Base-by-base conservation (phyloP, 306 rosid species). In the Luffa aegyptiaca region DNA sequence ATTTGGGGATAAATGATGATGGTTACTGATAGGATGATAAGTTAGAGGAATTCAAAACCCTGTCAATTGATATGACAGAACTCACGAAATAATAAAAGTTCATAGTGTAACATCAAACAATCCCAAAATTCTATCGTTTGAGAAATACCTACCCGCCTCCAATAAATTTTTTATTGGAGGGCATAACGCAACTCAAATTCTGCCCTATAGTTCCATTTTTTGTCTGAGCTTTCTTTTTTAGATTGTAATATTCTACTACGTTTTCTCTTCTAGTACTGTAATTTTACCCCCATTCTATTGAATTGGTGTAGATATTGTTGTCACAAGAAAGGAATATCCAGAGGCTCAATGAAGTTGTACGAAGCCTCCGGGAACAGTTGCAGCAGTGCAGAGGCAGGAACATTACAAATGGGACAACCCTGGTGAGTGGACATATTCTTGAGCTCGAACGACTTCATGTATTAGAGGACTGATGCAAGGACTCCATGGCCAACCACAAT, bases 321-420 rank as follows among this genome's bases (percentile, higher is more conserved):
- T 84, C 90, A 36, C 96, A 91, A 86, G 97, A 93, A 81, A 91
- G 86, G 86, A 90, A 80, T 87, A 91, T 91, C 75, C 87, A 86
- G 77, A 86, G 91, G 80, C 88, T 93, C 10, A 90, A 91, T 76
- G 93, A 87, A 79, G 86, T 90, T 74, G 95, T 91, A 52, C 89
- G 87, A 52, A 87, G 87, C 83, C 98, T 93, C 69, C 90, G 82
- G 76, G 87, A 83, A 75, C 91, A 90, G 80, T 85, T 93, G 86
- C 88, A 81, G 64, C 90, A 66, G 77, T 90, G 98, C 69, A 87
- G 89, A 85, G 80, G 82, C 77, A 82, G 80, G 79, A 87, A 85
- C 48, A 84, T 78, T 85, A 85, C 90, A 10, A 90, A 90, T 56
- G 77, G 81, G 76, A 86, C 89, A 31, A 82, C 81, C 73, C 88